A percentile compares a stretch with the other conserved stretches of the same genome.
Conservation (phyloP, 345 rosid species). For the Eutrema japonicum region DNA sequence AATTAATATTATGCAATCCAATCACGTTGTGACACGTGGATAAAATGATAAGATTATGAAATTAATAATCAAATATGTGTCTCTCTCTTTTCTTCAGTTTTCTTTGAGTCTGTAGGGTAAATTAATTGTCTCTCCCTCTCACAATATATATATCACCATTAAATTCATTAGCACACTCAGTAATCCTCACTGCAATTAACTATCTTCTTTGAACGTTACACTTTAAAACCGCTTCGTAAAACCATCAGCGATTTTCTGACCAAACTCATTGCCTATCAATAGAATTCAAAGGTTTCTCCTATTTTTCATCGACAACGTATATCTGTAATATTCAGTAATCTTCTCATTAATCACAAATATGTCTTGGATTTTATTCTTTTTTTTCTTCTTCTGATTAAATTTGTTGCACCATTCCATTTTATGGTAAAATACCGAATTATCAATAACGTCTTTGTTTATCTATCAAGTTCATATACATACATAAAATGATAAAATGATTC, state of each 20-base stretch:
- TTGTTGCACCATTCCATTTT: slow-evolving; percentile 1
- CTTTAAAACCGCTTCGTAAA: slow-evolving; percentile 15
- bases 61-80: background rate
- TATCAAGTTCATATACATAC: background rate
- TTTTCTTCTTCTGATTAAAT: background rate
- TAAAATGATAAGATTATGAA: background rate
- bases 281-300: slow-evolving; percentile 1
- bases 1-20: slow-evolving; percentile 8
- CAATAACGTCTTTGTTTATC: background rate
- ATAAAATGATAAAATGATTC: slow-evolving; percentile 10
- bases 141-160: slow-evolving; percentile 28
- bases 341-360: slow-evolving; percentile 6
- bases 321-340: background rate
- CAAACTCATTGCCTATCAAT: background rate
- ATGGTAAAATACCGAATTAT: slow-evolving; percentile 12
- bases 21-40: background rate
- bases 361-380: slow-evolving; percentile 14
- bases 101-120: slow-evolving; percentile 14
- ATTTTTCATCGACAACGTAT: background rate
- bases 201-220: background rate
- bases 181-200: slow-evolving; percentile 16
- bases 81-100: slow-evolving; percentile 5
- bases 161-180: slow-evolving; percentile 14
- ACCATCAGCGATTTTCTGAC: slow-evolving; percentile 25
- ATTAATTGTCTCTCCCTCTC: background rate